These are phyloP conservation scores for Thermomyces lanuginosus DNA, from an alignment of 2,329 filamentous ascomycete species.

Conservation along the genomic window DNA sequence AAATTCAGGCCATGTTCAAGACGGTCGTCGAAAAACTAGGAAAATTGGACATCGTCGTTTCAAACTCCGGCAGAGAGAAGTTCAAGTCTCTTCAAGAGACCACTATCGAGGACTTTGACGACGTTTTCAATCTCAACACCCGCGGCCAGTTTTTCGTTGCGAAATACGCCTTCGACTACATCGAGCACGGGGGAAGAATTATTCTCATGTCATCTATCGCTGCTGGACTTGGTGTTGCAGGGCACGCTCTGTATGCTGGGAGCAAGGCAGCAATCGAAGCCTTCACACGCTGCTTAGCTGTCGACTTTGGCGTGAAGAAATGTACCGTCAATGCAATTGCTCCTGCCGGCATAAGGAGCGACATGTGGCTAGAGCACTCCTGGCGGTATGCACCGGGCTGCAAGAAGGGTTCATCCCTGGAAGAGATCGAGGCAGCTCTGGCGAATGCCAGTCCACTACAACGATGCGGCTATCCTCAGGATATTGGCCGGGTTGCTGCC, in stretches of 20 bases:
- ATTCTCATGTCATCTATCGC: slow-evolving; percentile 60
- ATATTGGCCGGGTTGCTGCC: slow-evolving; percentile 43
- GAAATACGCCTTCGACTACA: slow-evolving; percentile 50
- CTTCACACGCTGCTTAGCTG: slow-evolving; percentile 59
- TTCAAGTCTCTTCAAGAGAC: slow-evolving; percentile 13
- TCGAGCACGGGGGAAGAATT: slow-evolving; percentile 52
- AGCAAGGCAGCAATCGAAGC: slow-evolving; percentile 63
- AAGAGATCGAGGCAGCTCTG: slow-evolving; percentile 40
- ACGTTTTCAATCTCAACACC: slow-evolving; percentile 46
- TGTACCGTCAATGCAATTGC: slow-evolving; percentile 50
- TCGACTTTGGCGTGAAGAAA: slow-evolving; percentile 49
- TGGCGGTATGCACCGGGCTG: slow-evolving; percentile 46
- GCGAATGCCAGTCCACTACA: slow-evolving; percentile 43
- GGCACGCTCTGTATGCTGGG: slow-evolving; percentile 58
- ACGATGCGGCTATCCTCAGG: slow-evolving; percentile 41
- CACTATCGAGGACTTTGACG: slow-evolving; percentile 24
- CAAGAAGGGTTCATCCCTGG: slow-evolving; percentile 23
- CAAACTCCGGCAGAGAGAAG: slow-evolving; percentile 41
- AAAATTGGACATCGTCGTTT: slow-evolving; percentile 49
- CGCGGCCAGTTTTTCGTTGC: slow-evolving; percentile 49
- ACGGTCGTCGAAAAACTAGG: slow-evolving; percentile 48
- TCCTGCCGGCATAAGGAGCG: slow-evolving; percentile 51
- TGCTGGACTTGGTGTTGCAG: slow-evolving; percentile 49
- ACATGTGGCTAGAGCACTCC: slow-evolving; percentile 59
- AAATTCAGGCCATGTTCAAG: slow-evolving; percentile 48